These are phyloP conservation scores for Phtheirospermum japonicum DNA, from an alignment of 257 asterid genomes.

Conservation along the genomic window DNA sequence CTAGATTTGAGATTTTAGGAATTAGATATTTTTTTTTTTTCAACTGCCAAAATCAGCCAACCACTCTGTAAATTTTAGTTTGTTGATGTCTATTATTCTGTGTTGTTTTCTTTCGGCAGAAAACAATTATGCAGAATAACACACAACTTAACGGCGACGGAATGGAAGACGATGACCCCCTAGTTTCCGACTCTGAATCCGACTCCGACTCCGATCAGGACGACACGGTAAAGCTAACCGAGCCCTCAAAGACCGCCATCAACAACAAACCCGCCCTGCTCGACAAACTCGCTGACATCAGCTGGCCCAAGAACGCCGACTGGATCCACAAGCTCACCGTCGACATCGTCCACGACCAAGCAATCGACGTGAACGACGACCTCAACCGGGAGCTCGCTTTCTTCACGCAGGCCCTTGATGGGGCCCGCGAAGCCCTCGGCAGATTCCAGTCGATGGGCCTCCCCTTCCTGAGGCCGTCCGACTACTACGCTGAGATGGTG, in stretches of 20 bases:
- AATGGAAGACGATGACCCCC: conserved; percentile 49
- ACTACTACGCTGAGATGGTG: conserved; percentile 92
- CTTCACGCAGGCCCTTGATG: conserved; percentile 82
- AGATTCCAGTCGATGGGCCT: conserved; percentile 59
- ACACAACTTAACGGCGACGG: background rate
- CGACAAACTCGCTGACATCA: conserved; percentile 71
- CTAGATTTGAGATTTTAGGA: no score
- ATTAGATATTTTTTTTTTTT: background rate
- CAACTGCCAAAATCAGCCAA: background rate
- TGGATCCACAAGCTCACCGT: conserved; percentile 77
- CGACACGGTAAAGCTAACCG: conserved; percentile 50
- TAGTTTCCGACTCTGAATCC: conserved; percentile 52
- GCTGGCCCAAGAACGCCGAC: conserved; percentile 67
- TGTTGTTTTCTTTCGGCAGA: background rate
- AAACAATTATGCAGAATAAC: conserved; percentile 18
- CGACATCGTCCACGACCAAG: conserved; percentile 56
- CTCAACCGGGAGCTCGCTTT: conserved; percentile 75
- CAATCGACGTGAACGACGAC: conserved; percentile 81
- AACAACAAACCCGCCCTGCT: conserved; percentile 64
- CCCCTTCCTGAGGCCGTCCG: conserved; percentile 76
- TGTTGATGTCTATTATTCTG: background rate
- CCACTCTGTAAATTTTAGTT: background rate
- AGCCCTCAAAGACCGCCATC: conserved; percentile 75
- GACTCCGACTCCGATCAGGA: conserved; percentile 57
- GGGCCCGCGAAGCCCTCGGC: conserved; percentile 57